Conservation (phyloP, 106 monocot genomes). For the Dendrobium huoshanense region DNA sequence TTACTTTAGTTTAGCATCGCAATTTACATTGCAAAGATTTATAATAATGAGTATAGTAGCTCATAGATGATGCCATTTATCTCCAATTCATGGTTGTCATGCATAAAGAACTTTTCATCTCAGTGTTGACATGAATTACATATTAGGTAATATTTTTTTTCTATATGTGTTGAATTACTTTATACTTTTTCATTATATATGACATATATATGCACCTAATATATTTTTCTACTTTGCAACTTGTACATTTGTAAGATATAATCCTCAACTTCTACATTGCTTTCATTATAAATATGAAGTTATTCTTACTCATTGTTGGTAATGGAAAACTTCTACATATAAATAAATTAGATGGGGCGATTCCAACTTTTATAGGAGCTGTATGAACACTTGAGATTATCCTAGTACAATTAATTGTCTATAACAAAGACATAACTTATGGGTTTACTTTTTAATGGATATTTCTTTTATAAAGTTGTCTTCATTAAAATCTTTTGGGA, state of each 20-base stretch:
- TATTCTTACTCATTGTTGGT: background rate
- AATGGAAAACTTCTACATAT: slow-evolving; percentile 15
- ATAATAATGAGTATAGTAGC: too few species aligned
- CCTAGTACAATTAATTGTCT: background rate
- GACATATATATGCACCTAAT: background rate
- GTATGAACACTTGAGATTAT: slow-evolving; percentile 8
- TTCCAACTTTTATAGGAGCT: slow-evolving; percentile 14
- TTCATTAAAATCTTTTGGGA: slow-evolving; percentile 10
- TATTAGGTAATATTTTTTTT: too few species aligned
- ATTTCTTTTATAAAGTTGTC: slow-evolving; percentile 4
- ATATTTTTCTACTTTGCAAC: slow-evolving; percentile 15
- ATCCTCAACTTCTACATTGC: background rate
- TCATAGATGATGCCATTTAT: too few species aligned
- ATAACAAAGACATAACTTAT: background rate
- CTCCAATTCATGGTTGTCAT: too few species aligned
- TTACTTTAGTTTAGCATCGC: too few species aligned
- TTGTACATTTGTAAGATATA: slow-evolving; percentile 45
- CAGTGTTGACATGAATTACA: too few species aligned
- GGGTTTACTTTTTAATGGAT: background rate
- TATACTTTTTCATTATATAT: too few species aligned
- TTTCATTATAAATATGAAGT: slow-evolving; percentile 1
- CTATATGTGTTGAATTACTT: too few species aligned
- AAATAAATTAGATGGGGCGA: slow-evolving; percentile 12
- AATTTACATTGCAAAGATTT: too few species aligned
- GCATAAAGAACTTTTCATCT: too few species aligned